A percentile compares a stretch with the other conserved stretches of the same genome.
Conservation (phyloP, 169 alveolate species). For the Cryptosporidium meleagridis region DNA sequence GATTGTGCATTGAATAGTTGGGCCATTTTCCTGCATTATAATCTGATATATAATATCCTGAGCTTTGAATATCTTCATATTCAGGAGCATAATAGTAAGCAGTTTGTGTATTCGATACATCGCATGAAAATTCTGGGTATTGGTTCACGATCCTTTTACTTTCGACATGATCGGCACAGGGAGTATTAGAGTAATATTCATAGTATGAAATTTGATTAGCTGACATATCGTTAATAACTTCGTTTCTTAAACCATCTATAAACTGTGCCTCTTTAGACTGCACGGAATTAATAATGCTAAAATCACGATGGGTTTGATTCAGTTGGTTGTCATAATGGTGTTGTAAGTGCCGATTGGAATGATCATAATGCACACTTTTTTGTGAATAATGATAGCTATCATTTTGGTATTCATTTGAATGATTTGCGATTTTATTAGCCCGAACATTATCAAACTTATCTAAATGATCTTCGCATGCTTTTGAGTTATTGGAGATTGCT, state of each 20-base stretch:
- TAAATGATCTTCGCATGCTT: not conserved
- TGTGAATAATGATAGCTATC: not conserved
- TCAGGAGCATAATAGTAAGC: not conserved
- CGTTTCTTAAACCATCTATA: not conserved
- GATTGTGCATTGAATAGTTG: not conserved
- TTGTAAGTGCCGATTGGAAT: not conserved
- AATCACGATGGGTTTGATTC: not conserved
- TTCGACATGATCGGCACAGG: not conserved
- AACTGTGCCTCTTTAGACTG: not conserved
- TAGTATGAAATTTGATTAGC: not conserved
- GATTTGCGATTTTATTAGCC: not conserved
- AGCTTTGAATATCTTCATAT: not conserved
- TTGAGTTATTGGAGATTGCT: not conserved
- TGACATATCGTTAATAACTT: not conserved
- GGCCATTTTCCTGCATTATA: not conserved
- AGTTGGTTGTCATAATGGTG: not conserved
- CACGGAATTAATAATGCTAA: not conserved
- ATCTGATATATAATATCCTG: conserved; percentile 1
- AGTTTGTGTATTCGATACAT: not conserved
- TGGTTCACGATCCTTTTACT: not conserved
- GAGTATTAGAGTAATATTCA: not conserved
- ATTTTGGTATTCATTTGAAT: not conserved
- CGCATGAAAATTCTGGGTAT: not conserved
- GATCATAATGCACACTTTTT: not conserved
- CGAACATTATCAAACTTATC: not conserved